These are phyloP conservation scores for Paracamarosporium sp. DNA, from an alignment of 2,329 filamentous ascomycete genomes.

Conservation along the genomic window DNA sequence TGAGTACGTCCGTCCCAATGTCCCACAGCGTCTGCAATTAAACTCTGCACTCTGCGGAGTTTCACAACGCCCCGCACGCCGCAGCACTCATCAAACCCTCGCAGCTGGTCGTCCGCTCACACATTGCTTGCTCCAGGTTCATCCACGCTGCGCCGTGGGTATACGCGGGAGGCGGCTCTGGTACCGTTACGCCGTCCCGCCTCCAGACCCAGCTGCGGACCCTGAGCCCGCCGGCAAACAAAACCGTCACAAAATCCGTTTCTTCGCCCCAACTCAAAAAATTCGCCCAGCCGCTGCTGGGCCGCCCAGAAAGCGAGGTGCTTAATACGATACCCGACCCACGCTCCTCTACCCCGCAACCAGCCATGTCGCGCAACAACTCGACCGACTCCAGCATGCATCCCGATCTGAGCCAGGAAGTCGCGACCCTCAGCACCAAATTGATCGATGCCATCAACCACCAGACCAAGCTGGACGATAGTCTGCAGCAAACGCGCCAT, in stretches of 20 bases:
- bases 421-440: conserved; percentile 91
- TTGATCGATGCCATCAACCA: conserved; percentile 97
- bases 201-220: conserved; percentile 39
- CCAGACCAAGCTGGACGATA: conserved; percentile 90
- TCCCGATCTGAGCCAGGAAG: conserved; percentile 73
- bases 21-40: conserved; percentile 10
- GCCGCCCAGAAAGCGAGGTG: conserved; percentile 59
- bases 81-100: not conserved
- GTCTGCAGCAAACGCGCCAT: conserved; percentile 78
- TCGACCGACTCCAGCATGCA: conserved; percentile 58
- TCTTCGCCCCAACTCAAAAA: conserved; percentile 45
- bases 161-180: conserved; percentile 30
- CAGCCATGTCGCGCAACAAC: conserved; percentile 44
- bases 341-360: conserved; percentile 49
- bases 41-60: conserved; percentile 3
- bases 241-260: conserved; percentile 46
- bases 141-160: conserved; percentile 45
- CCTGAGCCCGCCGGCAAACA: conserved; percentile 40
- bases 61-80: not conserved
- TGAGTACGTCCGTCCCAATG: conserved; percentile 38
- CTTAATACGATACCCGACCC: conserved; percentile 72
- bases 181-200: conserved; percentile 44
- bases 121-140: conserved; percentile 30
- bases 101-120: conserved; percentile 13
- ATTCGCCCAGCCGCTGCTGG: conserved; percentile 23